Percentiles rank a stretch among this genome's conserved stretches.
Conservation (phyloP, 139 green algal genomes). For the Mesostigma viride region DNA sequence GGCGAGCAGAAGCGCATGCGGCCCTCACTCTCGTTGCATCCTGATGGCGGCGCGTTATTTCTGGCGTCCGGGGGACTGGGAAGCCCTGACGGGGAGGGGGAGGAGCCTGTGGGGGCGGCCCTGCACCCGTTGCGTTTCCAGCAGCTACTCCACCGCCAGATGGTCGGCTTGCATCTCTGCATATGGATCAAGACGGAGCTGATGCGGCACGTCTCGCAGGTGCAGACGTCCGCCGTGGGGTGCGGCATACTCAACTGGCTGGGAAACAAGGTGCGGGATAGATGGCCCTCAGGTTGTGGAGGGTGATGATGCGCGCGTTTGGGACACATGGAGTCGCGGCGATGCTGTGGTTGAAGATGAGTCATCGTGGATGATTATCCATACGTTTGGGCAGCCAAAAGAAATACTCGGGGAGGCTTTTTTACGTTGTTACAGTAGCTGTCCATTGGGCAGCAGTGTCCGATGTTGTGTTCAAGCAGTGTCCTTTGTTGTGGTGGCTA, state of each 20-base stretch:
- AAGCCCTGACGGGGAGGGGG: neutral
- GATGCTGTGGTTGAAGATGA: too few species aligned
- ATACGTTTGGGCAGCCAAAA: too few species aligned
- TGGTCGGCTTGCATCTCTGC: slow-evolving; percentile 77
- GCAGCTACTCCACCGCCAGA: slow-evolving; percentile 55
- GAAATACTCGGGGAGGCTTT: too few species aligned
- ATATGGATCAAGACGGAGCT: slow-evolving; percentile 62
- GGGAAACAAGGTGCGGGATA: slow-evolving; percentile 82
- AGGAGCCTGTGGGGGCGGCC: neutral
- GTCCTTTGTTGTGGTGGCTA: too few species aligned
- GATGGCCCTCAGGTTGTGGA: too few species aligned
- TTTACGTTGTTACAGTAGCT: too few species aligned
- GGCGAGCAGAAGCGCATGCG: neutral
- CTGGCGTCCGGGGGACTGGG: neutral
- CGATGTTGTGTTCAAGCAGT: too few species aligned
- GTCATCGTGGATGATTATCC: too few species aligned
- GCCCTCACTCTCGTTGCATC: neutral
- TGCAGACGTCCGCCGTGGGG: slow-evolving; percentile 48
- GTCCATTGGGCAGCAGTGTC: too few species aligned
- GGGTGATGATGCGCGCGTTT: too few species aligned
- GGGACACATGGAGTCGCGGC: too few species aligned
- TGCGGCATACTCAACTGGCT: slow-evolving; percentile 63
- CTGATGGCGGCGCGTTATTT: neutral
- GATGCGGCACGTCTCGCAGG: slow-evolving; percentile 43
- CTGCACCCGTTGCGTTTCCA: slow-evolving; percentile 36